These are phyloP conservation scores for Haplosporangium sp. DNA, from an alignment of 371 early-diverging fungal genomes.

Conservation along the genomic window DNA sequence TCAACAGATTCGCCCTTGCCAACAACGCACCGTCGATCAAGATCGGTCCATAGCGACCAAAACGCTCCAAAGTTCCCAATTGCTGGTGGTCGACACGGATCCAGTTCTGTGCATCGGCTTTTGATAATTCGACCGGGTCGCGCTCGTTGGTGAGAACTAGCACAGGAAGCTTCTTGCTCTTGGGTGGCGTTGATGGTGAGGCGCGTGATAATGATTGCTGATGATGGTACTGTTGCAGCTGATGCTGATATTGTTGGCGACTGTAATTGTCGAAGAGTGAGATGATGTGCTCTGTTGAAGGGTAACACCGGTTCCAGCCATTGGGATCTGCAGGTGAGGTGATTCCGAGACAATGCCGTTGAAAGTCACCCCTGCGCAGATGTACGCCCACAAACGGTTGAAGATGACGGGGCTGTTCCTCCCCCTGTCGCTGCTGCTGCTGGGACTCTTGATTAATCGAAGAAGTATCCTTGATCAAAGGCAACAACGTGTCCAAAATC, in stretches of 20 bases:
- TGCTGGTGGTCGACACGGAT: conserved; percentile 36
- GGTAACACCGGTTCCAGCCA: conserved; percentile 54
- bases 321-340: conserved; percentile 49
- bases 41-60: conserved; percentile 42
- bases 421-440: neutral
- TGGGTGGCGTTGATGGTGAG: neutral
- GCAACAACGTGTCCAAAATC: conserved; percentile 19
- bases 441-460: neutral
- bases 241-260: neutral
- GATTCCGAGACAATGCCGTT: conserved; percentile 43
- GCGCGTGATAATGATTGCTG: neutral
- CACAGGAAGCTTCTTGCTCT: conserved; percentile 22
- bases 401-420: neutral
- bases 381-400: conserved; percentile 38
- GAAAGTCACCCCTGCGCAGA: conserved; percentile 40
- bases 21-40: conserved; percentile 44
- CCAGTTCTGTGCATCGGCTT: conserved; percentile 41
- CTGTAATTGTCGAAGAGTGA: conserved; percentile 19
- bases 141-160: conserved; percentile 42
- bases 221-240: neutral
- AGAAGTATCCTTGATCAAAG: neutral
- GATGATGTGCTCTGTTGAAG: conserved; percentile 41
- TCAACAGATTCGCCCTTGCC: conserved; percentile 25
- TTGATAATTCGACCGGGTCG: conserved; percentile 37
- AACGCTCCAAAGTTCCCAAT: conserved; percentile 31